Conservation (phyloP, 148 eudicot genomes). For the Chenopodium quinoa region DNA sequence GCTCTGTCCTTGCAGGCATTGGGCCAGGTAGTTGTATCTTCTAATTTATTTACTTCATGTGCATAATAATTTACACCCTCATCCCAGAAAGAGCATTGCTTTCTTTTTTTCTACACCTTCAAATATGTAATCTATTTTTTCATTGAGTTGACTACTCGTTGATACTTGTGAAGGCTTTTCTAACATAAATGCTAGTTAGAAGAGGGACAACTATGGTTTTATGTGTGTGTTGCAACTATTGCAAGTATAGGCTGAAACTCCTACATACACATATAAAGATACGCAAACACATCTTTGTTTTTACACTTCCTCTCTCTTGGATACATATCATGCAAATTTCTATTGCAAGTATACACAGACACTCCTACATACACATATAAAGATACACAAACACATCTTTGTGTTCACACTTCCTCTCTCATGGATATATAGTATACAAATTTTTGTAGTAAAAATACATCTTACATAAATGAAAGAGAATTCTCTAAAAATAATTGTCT, state of each 20-base stretch:
- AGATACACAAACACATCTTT: background rate
- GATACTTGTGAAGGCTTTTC: background rate
- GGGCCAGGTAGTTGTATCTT: slow-evolving; percentile 71
- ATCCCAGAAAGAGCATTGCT: background rate
- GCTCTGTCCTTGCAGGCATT: slow-evolving; percentile 93
- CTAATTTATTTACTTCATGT: slow-evolving; percentile 6
- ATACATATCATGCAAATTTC: background rate
- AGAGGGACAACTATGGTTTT: background rate
- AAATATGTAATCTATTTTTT: background rate
- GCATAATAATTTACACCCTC: slow-evolving; percentile 14
- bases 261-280: background rate
- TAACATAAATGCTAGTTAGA: background rate
- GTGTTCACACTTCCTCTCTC: background rate
- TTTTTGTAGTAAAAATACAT: too few relatives aligned
- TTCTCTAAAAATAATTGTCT: background rate
- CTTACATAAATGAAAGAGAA: background rate
- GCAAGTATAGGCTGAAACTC: background rate
- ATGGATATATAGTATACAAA: background rate
- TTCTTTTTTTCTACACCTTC: background rate
- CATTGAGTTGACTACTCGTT: background rate
- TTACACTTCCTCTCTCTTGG: background rate
- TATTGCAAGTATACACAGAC: background rate
- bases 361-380: background rate
- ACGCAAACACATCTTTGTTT: background rate
- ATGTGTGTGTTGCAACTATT: background rate